A percentile compares a stretch with the other conserved stretches of the same genome.
phyloP scores from a whole-genome alignment of 352 stramenopile genomes.

The Globisporangium canariense region DNA sequence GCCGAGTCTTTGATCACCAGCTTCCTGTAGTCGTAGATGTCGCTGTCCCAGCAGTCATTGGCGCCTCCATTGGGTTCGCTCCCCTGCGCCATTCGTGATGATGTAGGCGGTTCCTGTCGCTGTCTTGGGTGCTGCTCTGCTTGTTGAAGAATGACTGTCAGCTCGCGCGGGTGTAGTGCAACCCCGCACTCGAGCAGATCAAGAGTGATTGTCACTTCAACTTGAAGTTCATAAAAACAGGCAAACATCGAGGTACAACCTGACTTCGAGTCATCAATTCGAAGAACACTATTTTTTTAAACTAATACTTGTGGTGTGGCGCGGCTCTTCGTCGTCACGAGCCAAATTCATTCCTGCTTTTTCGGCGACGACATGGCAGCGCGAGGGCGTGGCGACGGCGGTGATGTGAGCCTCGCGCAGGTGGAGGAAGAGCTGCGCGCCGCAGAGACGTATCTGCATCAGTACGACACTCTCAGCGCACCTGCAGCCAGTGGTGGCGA shows the following conservation, averaged over 20 bases:
- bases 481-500: not conserved
- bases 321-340: conserved; percentile 17
- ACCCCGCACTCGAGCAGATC: not conserved
- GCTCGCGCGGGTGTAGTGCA: not conserved
- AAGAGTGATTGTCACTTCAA: conserved; percentile 52
- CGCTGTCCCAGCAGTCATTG: conserved; percentile 24
- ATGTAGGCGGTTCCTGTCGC: not conserved
- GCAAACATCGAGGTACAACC: not conserved
- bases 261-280: no score
- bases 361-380: not conserved
- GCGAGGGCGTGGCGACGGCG: conserved; percentile 1
- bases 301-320: no score
- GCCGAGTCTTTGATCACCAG: conserved; percentile 35
- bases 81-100: conserved; percentile 3
- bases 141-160: conserved; percentile 3
- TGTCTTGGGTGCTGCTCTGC: conserved; percentile 2
- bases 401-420: conserved; percentile 45
- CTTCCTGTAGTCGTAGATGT: conserved; percentile 51
- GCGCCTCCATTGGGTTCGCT: not conserved
- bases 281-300: no score
- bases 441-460: conserved; percentile 57
- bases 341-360: not conserved
- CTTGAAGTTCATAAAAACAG: conserved; percentile 30
- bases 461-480: conserved; percentile 3
- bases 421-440: conserved; percentile 64